These are phyloP conservation scores for Globisporangium sylvaticum DNA, from an alignment of 352 stramenopile genomes.

Conservation along the genomic window DNA sequence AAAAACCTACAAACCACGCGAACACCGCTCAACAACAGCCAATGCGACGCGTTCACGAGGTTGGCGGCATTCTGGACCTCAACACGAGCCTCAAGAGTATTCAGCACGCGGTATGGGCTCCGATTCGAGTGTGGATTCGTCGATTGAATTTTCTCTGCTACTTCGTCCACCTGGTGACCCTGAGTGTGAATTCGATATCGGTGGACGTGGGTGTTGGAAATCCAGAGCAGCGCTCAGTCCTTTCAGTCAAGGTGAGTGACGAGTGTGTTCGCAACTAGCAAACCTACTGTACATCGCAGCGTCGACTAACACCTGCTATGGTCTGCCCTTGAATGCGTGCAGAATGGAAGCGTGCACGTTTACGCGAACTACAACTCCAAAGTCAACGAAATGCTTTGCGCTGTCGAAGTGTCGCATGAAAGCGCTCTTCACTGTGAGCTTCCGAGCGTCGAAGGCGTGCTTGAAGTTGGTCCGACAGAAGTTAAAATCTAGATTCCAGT, in stretches of 20 bases:
- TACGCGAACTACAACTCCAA: constrained; percentile 21
- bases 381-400: constrained; percentile 16
- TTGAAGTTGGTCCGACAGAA: constrained; percentile 23
- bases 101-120: constrained; percentile 35
- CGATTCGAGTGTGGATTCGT: constrained; percentile 34
- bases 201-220: constrained; percentile 32
- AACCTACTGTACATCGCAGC: neutral
- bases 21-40: neutral
- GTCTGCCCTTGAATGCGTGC: neutral
- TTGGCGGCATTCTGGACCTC: constrained; percentile 21
- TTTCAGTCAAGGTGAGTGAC: constrained; percentile 9
- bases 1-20: neutral
- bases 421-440: neutral
- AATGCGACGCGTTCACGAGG: neutral
- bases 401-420: constrained; percentile 14
- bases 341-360: constrained; percentile 31
- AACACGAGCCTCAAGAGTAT: constrained; percentile 26
- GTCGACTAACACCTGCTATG: neutral
- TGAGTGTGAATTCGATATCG: constrained; percentile 25
- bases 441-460: constrained; percentile 6
- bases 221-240: neutral
- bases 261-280: neutral
- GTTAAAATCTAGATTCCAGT: constrained; percentile 25
- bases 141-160: constrained; percentile 31
- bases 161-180: constrained; percentile 29